These are phyloP conservation scores for Fraxinus ornus DNA, from an alignment of 305 asterid genomes.

Conservation along the genomic window DNA sequence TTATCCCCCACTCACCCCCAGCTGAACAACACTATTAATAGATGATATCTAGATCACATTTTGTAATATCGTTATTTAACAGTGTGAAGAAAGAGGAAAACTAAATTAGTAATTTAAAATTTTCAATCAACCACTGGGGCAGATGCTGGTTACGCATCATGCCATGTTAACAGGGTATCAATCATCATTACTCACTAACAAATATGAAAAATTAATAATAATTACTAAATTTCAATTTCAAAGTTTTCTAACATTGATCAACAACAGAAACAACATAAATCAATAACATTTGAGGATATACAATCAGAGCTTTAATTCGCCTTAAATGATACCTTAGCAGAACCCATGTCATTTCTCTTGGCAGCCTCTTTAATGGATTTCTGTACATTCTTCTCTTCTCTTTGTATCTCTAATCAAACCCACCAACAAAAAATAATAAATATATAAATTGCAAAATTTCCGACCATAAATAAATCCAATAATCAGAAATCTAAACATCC, in stretches of 20 bases:
- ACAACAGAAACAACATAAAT: not conserved
- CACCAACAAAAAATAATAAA: not conserved
- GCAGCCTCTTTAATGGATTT: constrained; percentile 92
- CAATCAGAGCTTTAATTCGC: not conserved
- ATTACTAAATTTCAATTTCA: not conserved
- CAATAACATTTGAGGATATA: not conserved
- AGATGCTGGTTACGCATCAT: not conserved
- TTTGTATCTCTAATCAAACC: constrained; percentile 68
- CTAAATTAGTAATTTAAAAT: not conserved
- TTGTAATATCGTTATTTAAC: not conserved
- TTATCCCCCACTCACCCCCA: not conserved
- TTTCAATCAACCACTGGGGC: not conserved
- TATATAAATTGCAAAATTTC: not conserved
- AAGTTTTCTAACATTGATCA: not conserved
- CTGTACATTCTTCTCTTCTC: constrained; percentile 87
- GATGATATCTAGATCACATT: not conserved
- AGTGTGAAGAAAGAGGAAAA: not conserved
- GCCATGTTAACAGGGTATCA: not conserved
- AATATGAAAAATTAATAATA: not conserved
- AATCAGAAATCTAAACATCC: not conserved
- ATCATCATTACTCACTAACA: not conserved
- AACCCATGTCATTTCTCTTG: constrained; percentile 82
- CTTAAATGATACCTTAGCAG: constrained; percentile 64
- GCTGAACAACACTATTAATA: not conserved
- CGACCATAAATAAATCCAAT: not conserved